Conservation (phyloP, 352 stramenopile species). For the Globisporangium takayamanum region DNA sequence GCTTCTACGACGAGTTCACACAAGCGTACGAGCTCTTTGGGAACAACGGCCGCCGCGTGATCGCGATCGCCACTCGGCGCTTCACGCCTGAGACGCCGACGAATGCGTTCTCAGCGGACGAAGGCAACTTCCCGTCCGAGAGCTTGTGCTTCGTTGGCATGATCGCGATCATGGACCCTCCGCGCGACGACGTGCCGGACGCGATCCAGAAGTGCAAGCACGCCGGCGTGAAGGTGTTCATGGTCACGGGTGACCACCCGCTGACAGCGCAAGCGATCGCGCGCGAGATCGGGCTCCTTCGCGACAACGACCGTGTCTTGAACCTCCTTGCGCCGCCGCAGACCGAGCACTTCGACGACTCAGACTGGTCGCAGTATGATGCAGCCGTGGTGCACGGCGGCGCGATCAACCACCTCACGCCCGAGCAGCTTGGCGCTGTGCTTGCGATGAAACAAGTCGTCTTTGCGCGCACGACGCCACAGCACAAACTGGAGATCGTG, state of each 20-base stretch:
- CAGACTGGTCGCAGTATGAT: slow-evolving; percentile 24
- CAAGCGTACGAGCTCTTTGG: slow-evolving; percentile 43
- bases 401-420: slow-evolving; percentile 23
- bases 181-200: slow-evolving; percentile 59
- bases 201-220: slow-evolving; percentile 74
- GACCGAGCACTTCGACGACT: slow-evolving; percentile 12
- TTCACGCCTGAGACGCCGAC: slow-evolving; percentile 15
- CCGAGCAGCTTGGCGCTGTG: slow-evolving; percentile 28
- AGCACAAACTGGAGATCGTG: slow-evolving; percentile 86
- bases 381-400: slow-evolving; percentile 60
- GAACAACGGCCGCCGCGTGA: slow-evolving; percentile 34
- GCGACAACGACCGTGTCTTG: slow-evolving; percentile 28
- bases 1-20: slow-evolving; percentile 34
- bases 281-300: slow-evolving; percentile 76
- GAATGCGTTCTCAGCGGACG: slow-evolving; percentile 25
- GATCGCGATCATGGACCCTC: slow-evolving; percentile 91
- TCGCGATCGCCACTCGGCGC: slow-evolving; percentile 33
- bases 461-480: slow-evolving; percentile 91
- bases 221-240: slow-evolving; percentile 88
- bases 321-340: slow-evolving; percentile 21
- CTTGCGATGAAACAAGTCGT: slow-evolving; percentile 68
- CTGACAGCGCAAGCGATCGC: slow-evolving; percentile 85
- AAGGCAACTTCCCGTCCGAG: slow-evolving; percentile 29
- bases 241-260: slow-evolving; percentile 90
- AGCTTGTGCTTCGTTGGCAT: slow-evolving; percentile 83